Evolutionary conservation across 805 yeast genomes (phyloP), one percentile per base, ranked within the genome.

Genomic region (Candida hungchunana): DNA sequence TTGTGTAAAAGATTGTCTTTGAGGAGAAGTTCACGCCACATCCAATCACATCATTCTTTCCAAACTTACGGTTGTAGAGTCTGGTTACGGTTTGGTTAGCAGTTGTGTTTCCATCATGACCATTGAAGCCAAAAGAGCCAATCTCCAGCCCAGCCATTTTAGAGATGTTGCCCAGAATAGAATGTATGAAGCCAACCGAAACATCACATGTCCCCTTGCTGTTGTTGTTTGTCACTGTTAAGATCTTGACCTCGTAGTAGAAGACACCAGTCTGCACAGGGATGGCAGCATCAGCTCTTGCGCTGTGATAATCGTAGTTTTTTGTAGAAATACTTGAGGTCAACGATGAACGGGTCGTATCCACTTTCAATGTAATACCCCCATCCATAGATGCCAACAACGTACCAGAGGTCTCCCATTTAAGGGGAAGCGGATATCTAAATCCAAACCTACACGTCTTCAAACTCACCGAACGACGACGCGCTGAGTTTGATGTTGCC

Each of bases 11-110:
- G 3, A 86, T 69, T 0, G 77, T 61, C 27, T 75, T 70, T 26
- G 73, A 74, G 12, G 71, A 64, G 48, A 75, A 82, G 61, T 88
- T 82, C 17, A 87, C 69, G 5, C 96, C 96, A 58, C 89, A 82
- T 0, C 97, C 97, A 43, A 89, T 69, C 3, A 73, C 65, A 57
- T 87, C 96, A 16, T 71, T 71, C 23, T 61, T 53, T 0, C 78
- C 74, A 55, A 72, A 79, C 20, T 55, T 60, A 26, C 70, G 67
- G 2, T 67, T 66, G 33, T 62, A 67, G 17, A 58, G 62, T 28
- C 62, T 63, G 12, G 64, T 58, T 4, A 63, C 54, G 10, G 64
- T 62, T 31, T 65, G 68, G 33, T 64, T 56, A 17, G 63, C 56
- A 21, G 55, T 51, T 11, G 65, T 58, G 16, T 58, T 53, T 0